Evolutionary conservation across 805 yeast species (phyloP), one percentile per base, ranked within the genome.

Genomic region (Wickerhamomyces silvicola): DNA sequence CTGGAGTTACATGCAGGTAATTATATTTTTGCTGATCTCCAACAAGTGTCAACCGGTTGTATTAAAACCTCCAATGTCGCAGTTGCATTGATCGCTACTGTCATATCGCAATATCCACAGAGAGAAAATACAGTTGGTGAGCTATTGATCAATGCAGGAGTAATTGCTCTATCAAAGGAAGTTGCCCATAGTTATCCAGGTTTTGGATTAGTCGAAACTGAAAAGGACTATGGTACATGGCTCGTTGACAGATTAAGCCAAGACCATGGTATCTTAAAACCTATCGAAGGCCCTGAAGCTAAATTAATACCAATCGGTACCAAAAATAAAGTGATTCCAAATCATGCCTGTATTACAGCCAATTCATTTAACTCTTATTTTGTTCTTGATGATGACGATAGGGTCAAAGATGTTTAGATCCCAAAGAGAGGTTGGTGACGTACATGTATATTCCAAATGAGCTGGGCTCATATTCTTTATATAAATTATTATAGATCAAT

Each of bases 1-100:
- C 56, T 82, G 24, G 92, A 82, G 48, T 50, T 82, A 12, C 94
- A 82, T 51, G 88, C 90, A n/a, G 94, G 94, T 10, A 81, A 82
- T 50, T 82, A 78, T 48, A 69, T 79, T 4, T 69, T 77, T 48
- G 75, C 81, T 46, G 94, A 83, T 50, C 57, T 81, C 33, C 94
- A 83, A 50, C 92, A 83, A 51, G 65, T 76, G n/a, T 70, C 83
- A 10, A 83, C 92, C 0, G 73, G 73, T 1, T 72, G 81, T 41
- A 64, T 79, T 10, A 45, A 56, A 1, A 47, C 51, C 13, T 55
- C 59, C 1, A 59, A 66, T 26, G 64, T 80, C 23, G 68, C 86
- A 0, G 59, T 72, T 16, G 56, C 54, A 16, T 77, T 79, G 3
- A 42, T 77, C 15, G 78, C 81, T 0, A 75, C 76, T 20, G 78